Percentiles rank a stretch among this genome's conserved stretches.
These are phyloP conservation scores for Leptodermis oblonga DNA, from an alignment of 257 asterid genomes.

Conservation along the genomic window DNA sequence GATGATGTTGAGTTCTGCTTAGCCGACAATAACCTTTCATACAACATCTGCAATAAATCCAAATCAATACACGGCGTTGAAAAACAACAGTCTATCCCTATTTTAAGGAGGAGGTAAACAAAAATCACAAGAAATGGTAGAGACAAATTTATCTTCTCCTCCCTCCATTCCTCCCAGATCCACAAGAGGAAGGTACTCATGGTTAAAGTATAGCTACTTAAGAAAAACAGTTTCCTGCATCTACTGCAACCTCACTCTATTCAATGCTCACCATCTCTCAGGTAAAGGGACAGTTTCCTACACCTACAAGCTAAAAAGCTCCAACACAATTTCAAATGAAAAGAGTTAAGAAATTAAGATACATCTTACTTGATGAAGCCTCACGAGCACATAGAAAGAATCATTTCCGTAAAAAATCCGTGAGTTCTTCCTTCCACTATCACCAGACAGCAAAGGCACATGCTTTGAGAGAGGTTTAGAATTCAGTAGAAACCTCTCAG, in stretches of 20 bases:
- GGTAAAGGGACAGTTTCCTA: background rate
- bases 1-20: conserved; percentile 36
- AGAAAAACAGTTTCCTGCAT: background rate
- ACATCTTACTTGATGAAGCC: conserved; percentile 84
- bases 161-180: background rate
- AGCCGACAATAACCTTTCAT: conserved; percentile 45
- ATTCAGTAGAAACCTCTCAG: conserved; percentile 55
- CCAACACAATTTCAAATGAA: background rate
- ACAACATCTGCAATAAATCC: conserved; percentile 27
- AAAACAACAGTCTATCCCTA: background rate
- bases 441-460: conserved; percentile 37
- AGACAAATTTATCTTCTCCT: background rate
- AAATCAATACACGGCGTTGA: background rate
- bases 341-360: background rate
- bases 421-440: conserved; percentile 33
- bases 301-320: background rate
- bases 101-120: background rate
- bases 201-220: background rate
- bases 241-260: background rate
- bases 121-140: background rate
- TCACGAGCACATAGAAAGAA: conserved; percentile 77
- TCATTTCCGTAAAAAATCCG: conserved; percentile 85
- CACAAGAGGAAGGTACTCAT: background rate
- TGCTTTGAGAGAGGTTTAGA: conserved; percentile 80
- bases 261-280: background rate